A percentile compares a stretch with the other conserved stretches of the same genome.
These are phyloP conservation scores for Fusarium azukiicola DNA, from an alignment of 2,329 filamentous ascomycete species.

Conservation along the genomic window DNA sequence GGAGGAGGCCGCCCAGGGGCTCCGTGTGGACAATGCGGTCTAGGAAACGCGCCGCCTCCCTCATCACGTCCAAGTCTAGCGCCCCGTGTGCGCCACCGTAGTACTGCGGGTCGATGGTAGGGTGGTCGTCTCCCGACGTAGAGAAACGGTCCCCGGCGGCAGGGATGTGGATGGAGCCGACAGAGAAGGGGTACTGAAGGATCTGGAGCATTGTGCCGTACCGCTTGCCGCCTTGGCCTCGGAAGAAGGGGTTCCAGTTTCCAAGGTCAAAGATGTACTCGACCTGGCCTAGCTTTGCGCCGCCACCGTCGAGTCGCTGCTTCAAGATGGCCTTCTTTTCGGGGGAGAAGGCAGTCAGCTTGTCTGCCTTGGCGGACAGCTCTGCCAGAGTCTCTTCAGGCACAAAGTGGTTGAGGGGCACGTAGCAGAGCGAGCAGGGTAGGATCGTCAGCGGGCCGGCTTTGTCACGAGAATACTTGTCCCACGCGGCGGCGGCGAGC, in stretches of 20 bases:
- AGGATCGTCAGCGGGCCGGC: conserved; percentile 64
- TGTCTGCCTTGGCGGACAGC: conserved; percentile 47
- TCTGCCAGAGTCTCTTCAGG: conserved; percentile 48
- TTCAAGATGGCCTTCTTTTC: conserved; percentile 56
- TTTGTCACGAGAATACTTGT: conserved; percentile 56
- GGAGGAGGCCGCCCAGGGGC: no score
- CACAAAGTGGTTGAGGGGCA: conserved; percentile 63
- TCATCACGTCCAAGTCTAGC: conserved; percentile 68
- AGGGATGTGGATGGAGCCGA: conserved; percentile 70
- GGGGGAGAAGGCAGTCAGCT: conserved; percentile 41
- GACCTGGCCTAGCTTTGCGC: conserved; percentile 65
- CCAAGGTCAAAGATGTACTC: conserved; percentile 73
- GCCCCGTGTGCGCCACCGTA: conserved; percentile 63
- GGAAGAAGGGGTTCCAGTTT: conserved; percentile 67
- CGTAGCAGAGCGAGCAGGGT: conserved; percentile 66
- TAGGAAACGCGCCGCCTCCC: conserved; percentile 63
- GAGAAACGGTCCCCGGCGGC: conserved; percentile 24
- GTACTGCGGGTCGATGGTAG: conserved; percentile 67
- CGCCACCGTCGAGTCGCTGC: conserved; percentile 57
- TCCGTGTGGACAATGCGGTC: conserved; percentile 62
- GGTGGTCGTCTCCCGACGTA: conserved; percentile 52
- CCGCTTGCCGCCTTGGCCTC: conserved; percentile 61
- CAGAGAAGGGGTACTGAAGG: conserved; percentile 73
- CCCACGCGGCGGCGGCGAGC: conserved; percentile 56
- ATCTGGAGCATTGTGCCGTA: conserved; percentile 73